Percentiles rank a stretch among this genome's conserved stretches.
Conservation (phyloP, 352 stramenopile genomes). For the Globisporangium irregulare region DNA sequence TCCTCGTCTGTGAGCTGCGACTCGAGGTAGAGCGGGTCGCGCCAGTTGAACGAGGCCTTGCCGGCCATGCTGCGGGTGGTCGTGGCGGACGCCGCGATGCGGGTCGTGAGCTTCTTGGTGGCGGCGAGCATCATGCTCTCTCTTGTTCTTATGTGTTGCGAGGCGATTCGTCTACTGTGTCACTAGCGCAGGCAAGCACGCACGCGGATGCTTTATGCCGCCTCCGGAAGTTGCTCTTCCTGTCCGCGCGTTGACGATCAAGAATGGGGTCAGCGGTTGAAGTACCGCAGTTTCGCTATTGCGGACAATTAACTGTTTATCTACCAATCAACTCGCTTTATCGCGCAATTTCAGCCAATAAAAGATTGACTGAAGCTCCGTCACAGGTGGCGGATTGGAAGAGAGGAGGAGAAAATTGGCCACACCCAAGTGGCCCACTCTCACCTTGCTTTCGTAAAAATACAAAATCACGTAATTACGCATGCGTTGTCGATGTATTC, state of each 20-base stretch:
- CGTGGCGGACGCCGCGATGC: slow-evolving; percentile 22
- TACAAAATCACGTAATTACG: slow-evolving; percentile 5
- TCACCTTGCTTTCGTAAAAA: background rate
- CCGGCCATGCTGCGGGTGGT: slow-evolving; percentile 41
- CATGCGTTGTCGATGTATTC: background rate
- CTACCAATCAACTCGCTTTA: background rate
- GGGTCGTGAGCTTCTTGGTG: slow-evolving; percentile 22
- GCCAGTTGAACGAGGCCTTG: slow-evolving; percentile 70
- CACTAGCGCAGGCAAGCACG: background rate
- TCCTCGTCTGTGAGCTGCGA: slow-evolving; percentile 89
- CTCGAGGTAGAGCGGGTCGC: slow-evolving; percentile 76
- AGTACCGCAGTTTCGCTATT: slow-evolving; percentile 3
- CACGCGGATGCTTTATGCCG: background rate
- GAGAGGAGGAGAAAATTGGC: slow-evolving; percentile 1
- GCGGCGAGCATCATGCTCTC: slow-evolving; percentile 26
- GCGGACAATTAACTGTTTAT: background rate
- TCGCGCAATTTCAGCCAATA: background rate
- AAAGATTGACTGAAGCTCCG: background rate
- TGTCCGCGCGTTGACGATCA: slow-evolving; percentile 6
- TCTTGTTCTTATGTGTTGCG: slow-evolving; percentile 1
- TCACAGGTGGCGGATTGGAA: slow-evolving; percentile 7
- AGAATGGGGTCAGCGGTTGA: background rate
- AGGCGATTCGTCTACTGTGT: slow-evolving; percentile 11
- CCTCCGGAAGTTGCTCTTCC: slow-evolving; percentile 1
- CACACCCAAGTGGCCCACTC: background rate